These are phyloP conservation scores for Cryphonectria nitschkei DNA, from an alignment of 2,329 filamentous ascomycete genomes.

Conservation along the genomic window DNA sequence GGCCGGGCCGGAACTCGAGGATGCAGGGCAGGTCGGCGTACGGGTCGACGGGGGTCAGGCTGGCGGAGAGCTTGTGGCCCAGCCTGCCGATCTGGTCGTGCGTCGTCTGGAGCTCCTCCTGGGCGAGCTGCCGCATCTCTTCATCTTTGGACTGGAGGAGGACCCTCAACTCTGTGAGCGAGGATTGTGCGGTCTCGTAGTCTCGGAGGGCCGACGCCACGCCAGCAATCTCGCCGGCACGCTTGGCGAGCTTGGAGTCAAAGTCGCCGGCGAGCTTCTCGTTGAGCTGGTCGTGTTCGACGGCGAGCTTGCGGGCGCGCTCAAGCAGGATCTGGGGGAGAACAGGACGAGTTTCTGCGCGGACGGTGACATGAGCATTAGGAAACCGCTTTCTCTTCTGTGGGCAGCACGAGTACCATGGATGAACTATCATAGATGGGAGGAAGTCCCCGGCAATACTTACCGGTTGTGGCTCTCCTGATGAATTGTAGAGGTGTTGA, in stretches of 20 bases:
- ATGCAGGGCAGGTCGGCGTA: conserved; percentile 90
- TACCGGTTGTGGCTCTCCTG: conserved; percentile 52
- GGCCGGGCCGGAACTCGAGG: conserved; percentile 88
- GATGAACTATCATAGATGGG: not conserved
- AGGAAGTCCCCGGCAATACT: conserved; percentile 35
- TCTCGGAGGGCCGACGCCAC: conserved; percentile 61
- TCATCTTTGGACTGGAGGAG: conserved; percentile 57
- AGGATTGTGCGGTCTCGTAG: conserved; percentile 59
- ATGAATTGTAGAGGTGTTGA: conserved; percentile 38
- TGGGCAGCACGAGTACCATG: not conserved
- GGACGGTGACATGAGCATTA: conserved; percentile 8
- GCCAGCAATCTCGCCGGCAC: conserved; percentile 62
- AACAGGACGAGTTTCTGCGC: conserved; percentile 31
- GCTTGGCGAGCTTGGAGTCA: conserved; percentile 60
- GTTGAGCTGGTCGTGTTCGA: conserved; percentile 61
- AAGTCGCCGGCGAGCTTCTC: conserved; percentile 56
- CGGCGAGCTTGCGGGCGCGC: conserved; percentile 60
- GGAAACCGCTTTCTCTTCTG: not conserved
- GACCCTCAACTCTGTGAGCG: conserved; percentile 56
- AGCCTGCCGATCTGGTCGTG: conserved; percentile 64
- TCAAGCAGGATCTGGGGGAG: conserved; percentile 61
- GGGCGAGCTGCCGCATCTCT: conserved; percentile 77
- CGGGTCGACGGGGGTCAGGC: conserved; percentile 84
- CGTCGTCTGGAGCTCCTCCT: conserved; percentile 78
- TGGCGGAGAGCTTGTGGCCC: conserved; percentile 69